phyloP scores from a whole-genome alignment of 73 alveolate species.

The Uronychia setigera region DNA sequence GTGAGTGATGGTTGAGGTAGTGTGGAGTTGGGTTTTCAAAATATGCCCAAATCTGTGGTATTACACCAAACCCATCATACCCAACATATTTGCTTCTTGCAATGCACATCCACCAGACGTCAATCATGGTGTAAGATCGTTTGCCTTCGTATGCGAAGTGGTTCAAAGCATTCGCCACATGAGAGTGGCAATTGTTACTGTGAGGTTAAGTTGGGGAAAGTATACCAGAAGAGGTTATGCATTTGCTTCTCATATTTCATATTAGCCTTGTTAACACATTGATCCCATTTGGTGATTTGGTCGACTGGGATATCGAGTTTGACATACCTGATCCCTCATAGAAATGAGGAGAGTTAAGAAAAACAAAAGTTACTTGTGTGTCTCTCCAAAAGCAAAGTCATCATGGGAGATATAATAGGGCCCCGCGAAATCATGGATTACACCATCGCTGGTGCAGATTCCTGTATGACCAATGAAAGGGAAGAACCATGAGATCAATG shows the following conservation, averaged over 20 bases:
- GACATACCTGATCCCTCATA: no score
- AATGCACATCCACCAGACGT: constrained; percentile 81
- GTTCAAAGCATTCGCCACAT: constrained; percentile 78
- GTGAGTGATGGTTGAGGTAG: no score
- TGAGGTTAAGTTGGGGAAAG: background rate
- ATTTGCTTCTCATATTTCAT: constrained; percentile 38
- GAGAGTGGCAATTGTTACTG: constrained; percentile 86
- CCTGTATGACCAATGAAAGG: constrained; percentile 98
- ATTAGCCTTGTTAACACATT: constrained; percentile 59
- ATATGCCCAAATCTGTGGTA: constrained; percentile 46
- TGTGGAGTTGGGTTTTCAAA: constrained; percentile 62
- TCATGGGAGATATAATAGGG: constrained; percentile 92
- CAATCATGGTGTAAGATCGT: constrained; percentile 75
- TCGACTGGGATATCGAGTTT: constrained; percentile 57
- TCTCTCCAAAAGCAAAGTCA: constrained; percentile 94
- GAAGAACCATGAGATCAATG: constrained; percentile 81
- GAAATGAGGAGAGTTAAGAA: no score
- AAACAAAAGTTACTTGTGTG: constrained; percentile 33
- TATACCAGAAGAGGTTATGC: constrained; percentile 68
- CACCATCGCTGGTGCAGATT: constrained; percentile 86
- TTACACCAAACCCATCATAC: background rate
- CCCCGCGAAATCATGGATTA: constrained; percentile 95
- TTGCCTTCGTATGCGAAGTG: constrained; percentile 66
- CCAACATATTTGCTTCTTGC: constrained; percentile 66
- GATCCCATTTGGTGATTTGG: constrained; percentile 63